A percentile compares a stretch with the other conserved stretches of the same genome.
phyloP scores from a whole-genome alignment of 2,329 filamentous ascomycete genomes.

The Fusarium oxysporum region DNA sequence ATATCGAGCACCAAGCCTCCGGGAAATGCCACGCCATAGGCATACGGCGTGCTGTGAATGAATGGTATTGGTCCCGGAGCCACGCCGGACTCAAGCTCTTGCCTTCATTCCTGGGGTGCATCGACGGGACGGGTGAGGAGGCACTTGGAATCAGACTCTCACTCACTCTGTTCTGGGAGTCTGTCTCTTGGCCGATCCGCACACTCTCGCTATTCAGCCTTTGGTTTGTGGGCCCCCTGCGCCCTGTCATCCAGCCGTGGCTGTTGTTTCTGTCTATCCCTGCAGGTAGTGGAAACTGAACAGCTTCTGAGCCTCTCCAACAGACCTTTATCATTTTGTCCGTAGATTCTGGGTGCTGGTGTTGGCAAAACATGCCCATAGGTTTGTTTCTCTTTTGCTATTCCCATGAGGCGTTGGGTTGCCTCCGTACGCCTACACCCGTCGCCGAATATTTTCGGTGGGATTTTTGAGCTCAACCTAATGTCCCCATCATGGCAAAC shows the following conservation, averaged over 20 bases:
- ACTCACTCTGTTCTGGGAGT: not conserved
- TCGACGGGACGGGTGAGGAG: conserved; percentile 15
- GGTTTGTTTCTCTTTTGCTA: not conserved
- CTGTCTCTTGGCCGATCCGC: conserved; percentile 17
- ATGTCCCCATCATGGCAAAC: conserved; percentile 21
- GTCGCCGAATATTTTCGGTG: conserved; percentile 38
- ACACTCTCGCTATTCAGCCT: conserved; percentile 16
- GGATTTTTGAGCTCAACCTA: not conserved
- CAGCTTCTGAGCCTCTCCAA: conserved; percentile 3
- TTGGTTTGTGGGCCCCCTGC: conserved; percentile 14
- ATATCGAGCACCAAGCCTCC: conserved; percentile 23
- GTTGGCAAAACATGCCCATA: conserved; percentile 17
- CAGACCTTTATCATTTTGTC: conserved; percentile 1
- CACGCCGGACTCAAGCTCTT: conserved; percentile 25
- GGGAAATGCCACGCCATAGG: conserved; percentile 26
- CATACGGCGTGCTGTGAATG: not conserved
- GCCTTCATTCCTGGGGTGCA: conserved; percentile 33
- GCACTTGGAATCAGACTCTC: conserved; percentile 15
- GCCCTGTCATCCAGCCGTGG: conserved; percentile 22
- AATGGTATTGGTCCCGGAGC: conserved; percentile 18
- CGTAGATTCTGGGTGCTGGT: not conserved
- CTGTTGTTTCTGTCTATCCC: conserved; percentile 28
- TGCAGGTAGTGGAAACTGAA: conserved; percentile 31
- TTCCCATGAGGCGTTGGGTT: conserved; percentile 1
- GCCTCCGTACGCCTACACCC: not conserved